phyloP scores from a whole-genome alignment of 257 asterid species.

The Oldenlandia corymbosa region DNA sequence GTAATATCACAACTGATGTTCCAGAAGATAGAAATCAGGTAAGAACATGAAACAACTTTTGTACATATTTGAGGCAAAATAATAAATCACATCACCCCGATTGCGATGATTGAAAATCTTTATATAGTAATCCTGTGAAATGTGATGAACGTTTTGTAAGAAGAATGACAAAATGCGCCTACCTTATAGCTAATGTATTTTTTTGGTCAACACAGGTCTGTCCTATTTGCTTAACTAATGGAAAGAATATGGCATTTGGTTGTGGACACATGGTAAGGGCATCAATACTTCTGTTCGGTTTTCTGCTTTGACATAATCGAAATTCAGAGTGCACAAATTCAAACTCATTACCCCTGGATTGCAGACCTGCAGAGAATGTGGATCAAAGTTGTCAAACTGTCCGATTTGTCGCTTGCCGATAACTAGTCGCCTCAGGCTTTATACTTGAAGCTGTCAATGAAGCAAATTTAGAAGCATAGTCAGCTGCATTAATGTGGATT shows the following conservation, averaged over 20 bases:
- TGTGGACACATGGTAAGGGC: constrained; percentile 76
- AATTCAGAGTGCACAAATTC: not conserved
- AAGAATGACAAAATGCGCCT: too few species aligned
- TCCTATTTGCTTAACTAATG: constrained; percentile 59
- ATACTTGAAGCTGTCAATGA: constrained; percentile 25
- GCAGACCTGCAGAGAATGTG: constrained; percentile 79
- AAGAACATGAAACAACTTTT: not conserved
- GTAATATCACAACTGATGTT: constrained; percentile 27
- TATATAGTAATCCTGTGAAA: too few species aligned
- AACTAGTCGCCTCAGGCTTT: constrained; percentile 60
- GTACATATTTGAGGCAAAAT: not conserved
- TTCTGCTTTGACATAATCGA: not conserved
- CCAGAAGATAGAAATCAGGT: constrained; percentile 56
- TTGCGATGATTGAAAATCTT: too few species aligned
- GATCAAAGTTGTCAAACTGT: constrained; percentile 55
- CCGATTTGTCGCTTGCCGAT: constrained; percentile 70
- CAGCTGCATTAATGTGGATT: too few species aligned
- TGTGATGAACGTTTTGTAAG: too few species aligned
- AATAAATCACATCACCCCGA: too few species aligned
- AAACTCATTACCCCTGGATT: constrained; percentile 12
- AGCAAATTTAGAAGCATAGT: not conserved
- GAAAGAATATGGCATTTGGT: constrained; percentile 61
- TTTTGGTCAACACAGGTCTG: constrained; percentile 39
- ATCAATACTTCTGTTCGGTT: not conserved
- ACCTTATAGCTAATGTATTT: not conserved